phyloP scores from a whole-genome alignment of 2,329 filamentous ascomycete species.

The Ilyonectria mors-panacis region DNA sequence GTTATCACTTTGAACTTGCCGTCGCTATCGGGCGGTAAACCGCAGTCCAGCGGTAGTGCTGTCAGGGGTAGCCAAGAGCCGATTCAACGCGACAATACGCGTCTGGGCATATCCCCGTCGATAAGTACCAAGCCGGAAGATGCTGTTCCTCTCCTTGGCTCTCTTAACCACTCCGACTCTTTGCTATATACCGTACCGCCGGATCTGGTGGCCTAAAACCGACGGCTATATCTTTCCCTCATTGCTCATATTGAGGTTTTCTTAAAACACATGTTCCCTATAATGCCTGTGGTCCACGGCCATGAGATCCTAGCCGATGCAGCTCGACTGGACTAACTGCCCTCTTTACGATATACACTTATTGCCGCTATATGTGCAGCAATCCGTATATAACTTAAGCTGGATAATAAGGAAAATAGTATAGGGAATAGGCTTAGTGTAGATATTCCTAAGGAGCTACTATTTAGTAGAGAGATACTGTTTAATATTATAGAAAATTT shows the following conservation, averaged over 20 bases:
- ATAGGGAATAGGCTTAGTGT: slow-evolving; percentile 29
- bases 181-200: not conserved
- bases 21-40: no score
- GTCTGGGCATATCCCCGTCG: not conserved
- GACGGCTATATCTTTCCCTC: slow-evolving; percentile 42
- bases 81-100: not conserved
- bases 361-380: slow-evolving; percentile 49
- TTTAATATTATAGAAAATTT: slow-evolving; percentile 46
- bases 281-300: slow-evolving; percentile 51
- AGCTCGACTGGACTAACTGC: slow-evolving; percentile 40
- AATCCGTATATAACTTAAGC: slow-evolving; percentile 48
- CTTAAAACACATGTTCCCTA: slow-evolving; percentile 51
- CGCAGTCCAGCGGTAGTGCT: not conserved
- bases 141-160: not conserved
- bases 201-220: slow-evolving; percentile 29
- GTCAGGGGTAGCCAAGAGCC: not conserved
- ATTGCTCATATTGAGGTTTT: slow-evolving; percentile 49
- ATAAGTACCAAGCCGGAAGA: not conserved
- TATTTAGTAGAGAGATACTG: slow-evolving; percentile 45
- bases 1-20: slow-evolving; percentile 38
- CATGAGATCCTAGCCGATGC: slow-evolving; percentile 48
- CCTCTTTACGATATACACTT: slow-evolving; percentile 48
- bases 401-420: slow-evolving; percentile 39
- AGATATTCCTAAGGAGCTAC: slow-evolving; percentile 39
- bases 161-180: not conserved